These are phyloP conservation scores for Ophiostoma tasmaniense DNA, from an alignment of 2,329 filamentous ascomycete genomes.

Conservation along the genomic window DNA sequence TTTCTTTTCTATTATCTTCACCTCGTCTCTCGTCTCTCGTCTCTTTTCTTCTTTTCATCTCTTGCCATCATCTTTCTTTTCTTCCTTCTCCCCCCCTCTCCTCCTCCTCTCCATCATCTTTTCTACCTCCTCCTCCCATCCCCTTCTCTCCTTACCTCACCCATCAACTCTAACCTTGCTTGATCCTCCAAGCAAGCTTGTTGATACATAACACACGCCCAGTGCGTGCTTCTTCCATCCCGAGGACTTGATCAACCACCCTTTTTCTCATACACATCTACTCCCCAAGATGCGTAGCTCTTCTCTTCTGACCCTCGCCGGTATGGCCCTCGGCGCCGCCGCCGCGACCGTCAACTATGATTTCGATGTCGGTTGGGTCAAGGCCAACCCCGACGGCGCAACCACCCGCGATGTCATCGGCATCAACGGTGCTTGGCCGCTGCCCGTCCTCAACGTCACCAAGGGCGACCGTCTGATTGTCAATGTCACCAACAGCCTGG, in stretches of 20 bases:
- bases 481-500: conserved; percentile 50
- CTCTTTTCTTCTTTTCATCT: background rate
- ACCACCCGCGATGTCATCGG: conserved; percentile 60
- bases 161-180: background rate
- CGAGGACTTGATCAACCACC: conserved; percentile 1
- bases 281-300: conserved; percentile 13
- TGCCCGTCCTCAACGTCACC: conserved; percentile 55
- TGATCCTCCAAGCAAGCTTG: conserved; percentile 10
- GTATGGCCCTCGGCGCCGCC: conserved; percentile 24
- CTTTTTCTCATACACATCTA: background rate
- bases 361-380: conserved; percentile 65
- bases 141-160: background rate
- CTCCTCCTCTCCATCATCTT: background rate
- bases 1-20: background rate
- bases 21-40: background rate
- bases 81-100: background rate
- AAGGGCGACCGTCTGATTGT: conserved; percentile 54
- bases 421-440: conserved; percentile 69
- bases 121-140: background rate
- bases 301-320: conserved; percentile 13
- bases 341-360: conserved; percentile 46
- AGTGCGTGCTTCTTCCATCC: conserved; percentile 6
- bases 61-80: background rate
- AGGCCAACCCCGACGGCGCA: conserved; percentile 60
- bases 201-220: background rate